A percentile compares a stretch with the other conserved stretches of the same genome.
Conservation (phyloP, 768 basidiomycete genomes). For the Mycena pura region DNA sequence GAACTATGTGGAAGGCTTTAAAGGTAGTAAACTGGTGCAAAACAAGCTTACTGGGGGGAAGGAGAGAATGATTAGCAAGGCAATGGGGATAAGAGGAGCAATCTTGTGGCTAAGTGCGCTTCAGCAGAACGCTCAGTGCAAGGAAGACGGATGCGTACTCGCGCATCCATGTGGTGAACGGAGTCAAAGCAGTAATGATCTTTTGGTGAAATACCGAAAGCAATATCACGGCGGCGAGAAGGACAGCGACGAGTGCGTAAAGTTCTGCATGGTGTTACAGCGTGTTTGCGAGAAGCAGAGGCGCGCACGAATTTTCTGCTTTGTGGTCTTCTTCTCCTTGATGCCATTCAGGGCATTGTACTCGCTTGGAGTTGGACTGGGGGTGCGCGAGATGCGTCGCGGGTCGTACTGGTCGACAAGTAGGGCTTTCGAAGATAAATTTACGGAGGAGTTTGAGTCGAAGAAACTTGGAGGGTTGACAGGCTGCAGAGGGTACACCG, state of each 20-base stretch:
- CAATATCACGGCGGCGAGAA: slow-evolving; percentile 43
- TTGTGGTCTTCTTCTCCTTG: slow-evolving; percentile 11
- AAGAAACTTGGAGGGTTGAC: neutral
- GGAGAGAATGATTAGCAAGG: slow-evolving; percentile 4
- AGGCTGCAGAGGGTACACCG: slow-evolving; percentile 2
- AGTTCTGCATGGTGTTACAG: slow-evolving; percentile 13
- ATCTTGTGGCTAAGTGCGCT: neutral
- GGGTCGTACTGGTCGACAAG: neutral
- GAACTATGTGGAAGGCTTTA: too few relatives aligned
- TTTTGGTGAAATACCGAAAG: slow-evolving; percentile 51
- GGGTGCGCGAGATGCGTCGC: slow-evolving; percentile 1
- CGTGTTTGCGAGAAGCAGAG: neutral
- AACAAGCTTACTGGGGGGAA: slow-evolving; percentile 12
- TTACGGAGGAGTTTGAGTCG: neutral
- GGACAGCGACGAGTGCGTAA: slow-evolving; percentile 37
- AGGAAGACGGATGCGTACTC: neutral
- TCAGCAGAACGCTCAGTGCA: neutral
- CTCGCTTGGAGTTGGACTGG: slow-evolving; percentile 10
- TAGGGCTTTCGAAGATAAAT: neutral
- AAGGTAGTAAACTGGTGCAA: too few relatives aligned
- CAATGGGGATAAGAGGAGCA: slow-evolving; percentile 2
- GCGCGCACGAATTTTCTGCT: slow-evolving; percentile 16
- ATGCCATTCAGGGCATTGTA: slow-evolving; percentile 7
- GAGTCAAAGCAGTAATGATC: slow-evolving; percentile 57
- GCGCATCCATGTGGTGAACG: slow-evolving; percentile 55